Conservation (phyloP, 192 early-diverging fungal species). For the Podochytrium sp. region DNA sequence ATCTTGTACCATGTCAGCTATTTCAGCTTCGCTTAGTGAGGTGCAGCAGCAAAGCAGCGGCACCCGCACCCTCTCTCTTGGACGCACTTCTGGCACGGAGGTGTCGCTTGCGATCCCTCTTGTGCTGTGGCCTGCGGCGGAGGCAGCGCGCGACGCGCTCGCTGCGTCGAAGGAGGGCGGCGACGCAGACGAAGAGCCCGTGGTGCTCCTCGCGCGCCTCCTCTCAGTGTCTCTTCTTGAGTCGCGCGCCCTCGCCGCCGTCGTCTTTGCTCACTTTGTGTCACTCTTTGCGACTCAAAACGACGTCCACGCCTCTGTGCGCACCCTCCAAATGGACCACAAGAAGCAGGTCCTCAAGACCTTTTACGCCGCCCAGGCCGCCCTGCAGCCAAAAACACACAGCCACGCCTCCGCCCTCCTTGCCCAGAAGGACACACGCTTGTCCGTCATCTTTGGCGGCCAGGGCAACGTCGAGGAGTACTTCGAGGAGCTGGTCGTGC, state of each 20-base stretch:
- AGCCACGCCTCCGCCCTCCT: slow-evolving; percentile 68
- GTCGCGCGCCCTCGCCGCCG: slow-evolving; percentile 67
- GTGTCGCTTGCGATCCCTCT: slow-evolving; percentile 81
- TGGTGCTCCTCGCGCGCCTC: slow-evolving; percentile 26
- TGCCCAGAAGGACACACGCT: slow-evolving; percentile 56
- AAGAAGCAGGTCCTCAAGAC: slow-evolving; percentile 70
- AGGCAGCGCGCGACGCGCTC: slow-evolving; percentile 74
- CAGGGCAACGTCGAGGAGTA: slow-evolving; percentile 95
- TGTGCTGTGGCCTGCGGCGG: slow-evolving; percentile 86
- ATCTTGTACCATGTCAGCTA: too few species aligned
- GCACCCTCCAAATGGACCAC: slow-evolving; percentile 37
- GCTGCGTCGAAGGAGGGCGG: slow-evolving; percentile 34
- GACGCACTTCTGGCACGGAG: slow-evolving; percentile 80
- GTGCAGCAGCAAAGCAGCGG: too few species aligned
- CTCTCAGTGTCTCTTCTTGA: slow-evolving; percentile 41
- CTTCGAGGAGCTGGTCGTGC: slow-evolving; percentile 86
- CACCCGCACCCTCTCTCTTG: too few species aligned
- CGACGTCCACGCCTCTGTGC: slow-evolving; percentile 80
- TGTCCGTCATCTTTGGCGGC: slow-evolving; percentile 93
- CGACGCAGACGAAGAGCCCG: slow-evolving; percentile 4
- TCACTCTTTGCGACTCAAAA: slow-evolving; percentile 76
- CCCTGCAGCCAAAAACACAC: slow-evolving; percentile 43
- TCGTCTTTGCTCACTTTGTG: slow-evolving; percentile 78
- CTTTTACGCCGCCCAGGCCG: slow-evolving; percentile 77
- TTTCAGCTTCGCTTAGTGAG: too few species aligned